Evolutionary conservation across 768 basidiomycete species (phyloP).

Genomic region (Lactifluus volemus): DNA sequence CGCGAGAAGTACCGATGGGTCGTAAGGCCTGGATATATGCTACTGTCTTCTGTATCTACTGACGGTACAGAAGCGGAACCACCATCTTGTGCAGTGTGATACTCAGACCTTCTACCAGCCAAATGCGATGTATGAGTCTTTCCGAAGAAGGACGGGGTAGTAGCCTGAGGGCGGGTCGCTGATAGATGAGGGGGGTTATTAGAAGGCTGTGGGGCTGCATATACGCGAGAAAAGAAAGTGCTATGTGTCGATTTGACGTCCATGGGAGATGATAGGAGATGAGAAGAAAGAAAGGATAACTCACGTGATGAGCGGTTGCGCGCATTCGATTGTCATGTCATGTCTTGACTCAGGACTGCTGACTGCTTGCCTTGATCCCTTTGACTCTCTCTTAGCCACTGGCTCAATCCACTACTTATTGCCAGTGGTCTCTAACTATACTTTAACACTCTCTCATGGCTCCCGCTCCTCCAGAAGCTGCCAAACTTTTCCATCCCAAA

Average conservation of each 20-base stretch:
- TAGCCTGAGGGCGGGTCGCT: background rate
- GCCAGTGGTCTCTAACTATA: background rate
- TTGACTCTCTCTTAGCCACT: background rate
- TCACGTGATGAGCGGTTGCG: conserved; percentile 2
- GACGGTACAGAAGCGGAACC: background rate
- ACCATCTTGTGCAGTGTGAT: background rate
- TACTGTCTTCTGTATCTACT: background rate
- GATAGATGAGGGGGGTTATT: background rate
- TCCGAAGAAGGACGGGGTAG: conserved; percentile 9
- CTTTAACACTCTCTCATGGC: conserved; percentile 3
- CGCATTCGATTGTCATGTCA: background rate
- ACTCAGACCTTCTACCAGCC: background rate
- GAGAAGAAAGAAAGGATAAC: background rate
- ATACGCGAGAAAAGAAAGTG: conserved; percentile 9
- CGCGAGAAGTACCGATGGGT: background rate
- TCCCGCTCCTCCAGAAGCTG: conserved; percentile 10
- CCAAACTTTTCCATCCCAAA: conserved; percentile 20
- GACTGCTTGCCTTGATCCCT: background rate
- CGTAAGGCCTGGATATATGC: conserved; percentile 12
- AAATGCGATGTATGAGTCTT: conserved; percentile 1
- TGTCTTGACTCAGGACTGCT: too few relatives aligned
- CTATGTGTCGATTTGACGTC: conserved; percentile 1
- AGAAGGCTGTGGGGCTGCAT: background rate
- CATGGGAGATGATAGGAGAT: background rate
- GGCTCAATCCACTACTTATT: background rate